A percentile compares a stretch with the other conserved stretches of the same genome.
These are phyloP conservation scores for Globisporangium spinosum DNA, from an alignment of 352 stramenopile genomes.

Conservation along the genomic window DNA sequence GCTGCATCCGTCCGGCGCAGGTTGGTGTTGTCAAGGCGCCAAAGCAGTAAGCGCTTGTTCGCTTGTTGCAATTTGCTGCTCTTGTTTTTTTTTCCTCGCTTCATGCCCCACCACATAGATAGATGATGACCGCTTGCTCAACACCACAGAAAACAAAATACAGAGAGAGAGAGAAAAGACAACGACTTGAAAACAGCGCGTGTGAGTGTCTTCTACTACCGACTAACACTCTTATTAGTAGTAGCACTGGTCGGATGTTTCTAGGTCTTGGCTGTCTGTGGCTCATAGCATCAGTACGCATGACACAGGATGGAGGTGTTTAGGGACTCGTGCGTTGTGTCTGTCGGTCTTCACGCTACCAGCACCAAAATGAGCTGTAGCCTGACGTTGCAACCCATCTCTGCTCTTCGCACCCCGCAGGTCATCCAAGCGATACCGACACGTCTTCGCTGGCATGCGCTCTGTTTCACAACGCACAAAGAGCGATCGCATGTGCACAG, in stretches of 20 bases:
- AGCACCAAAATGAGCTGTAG: neutral
- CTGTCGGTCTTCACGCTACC: neutral
- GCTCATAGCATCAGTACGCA: too few species aligned
- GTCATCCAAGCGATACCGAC: neutral
- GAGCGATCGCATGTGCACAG: neutral
- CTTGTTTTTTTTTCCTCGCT: neutral
- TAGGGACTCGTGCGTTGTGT: neutral
- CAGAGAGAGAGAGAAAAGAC: slow-evolving; percentile 1
- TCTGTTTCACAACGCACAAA: neutral
- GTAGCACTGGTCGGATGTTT: neutral
- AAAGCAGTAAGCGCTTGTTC: slow-evolving; percentile 14
- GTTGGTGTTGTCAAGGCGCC: slow-evolving; percentile 87
- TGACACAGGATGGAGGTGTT: neutral
- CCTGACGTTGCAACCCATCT: too few species aligned
- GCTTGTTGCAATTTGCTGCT: neutral
- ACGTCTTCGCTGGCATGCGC: neutral
- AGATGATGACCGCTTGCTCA: slow-evolving; percentile 1
- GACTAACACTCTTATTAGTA: too few species aligned
- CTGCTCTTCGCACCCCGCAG: neutral
- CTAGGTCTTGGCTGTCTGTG: neutral
- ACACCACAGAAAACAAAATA: neutral
- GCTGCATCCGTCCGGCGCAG: slow-evolving; percentile 95
- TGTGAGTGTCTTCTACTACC: neutral
- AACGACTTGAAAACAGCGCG: neutral
- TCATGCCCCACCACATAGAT: neutral